phyloP scores from a whole-genome alignment of 2,329 filamentous ascomycete genomes.

The Mycosphaerella arachidis region DNA sequence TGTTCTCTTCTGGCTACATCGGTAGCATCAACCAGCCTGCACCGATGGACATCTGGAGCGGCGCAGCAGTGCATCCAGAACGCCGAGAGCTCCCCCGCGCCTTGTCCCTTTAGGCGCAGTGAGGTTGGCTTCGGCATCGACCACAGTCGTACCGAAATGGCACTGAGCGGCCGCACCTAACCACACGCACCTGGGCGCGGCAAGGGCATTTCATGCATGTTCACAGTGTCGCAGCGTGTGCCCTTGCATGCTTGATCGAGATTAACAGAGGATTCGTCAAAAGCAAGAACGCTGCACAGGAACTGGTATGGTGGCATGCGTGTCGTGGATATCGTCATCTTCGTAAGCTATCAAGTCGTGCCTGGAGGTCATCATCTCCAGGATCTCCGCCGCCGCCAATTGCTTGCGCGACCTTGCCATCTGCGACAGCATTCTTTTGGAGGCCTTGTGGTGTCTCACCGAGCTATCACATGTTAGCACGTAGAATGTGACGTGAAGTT shows the following conservation, averaged over 20 bases:
- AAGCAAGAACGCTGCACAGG: neutral
- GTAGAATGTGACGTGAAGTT: neutral
- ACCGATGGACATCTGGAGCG: neutral
- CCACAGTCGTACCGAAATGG: neutral
- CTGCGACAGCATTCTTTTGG: slow-evolving; percentile 66
- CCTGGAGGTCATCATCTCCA: slow-evolving; percentile 84
- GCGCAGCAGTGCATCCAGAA: neutral
- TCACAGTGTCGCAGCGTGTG: neutral
- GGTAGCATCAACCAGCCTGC: neutral
- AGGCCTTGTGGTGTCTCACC: slow-evolving; percentile 86
- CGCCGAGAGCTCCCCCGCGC: neutral
- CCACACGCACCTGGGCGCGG: neutral
- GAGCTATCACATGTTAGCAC: slow-evolving; percentile 53
- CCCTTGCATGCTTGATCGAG: neutral
- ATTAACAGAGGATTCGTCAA: neutral
- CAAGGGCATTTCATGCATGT: neutral
- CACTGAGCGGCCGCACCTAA: neutral
- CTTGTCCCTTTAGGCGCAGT: neutral
- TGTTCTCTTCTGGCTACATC: neutral
- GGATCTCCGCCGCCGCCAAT: slow-evolving; percentile 65
- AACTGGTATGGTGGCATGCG: neutral
- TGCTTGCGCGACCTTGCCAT: slow-evolving; percentile 79
- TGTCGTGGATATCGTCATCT: slow-evolving; percentile 25
- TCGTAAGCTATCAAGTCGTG: slow-evolving; percentile 76
- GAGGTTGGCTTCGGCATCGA: neutral